Percentiles rank a stretch among this genome's conserved stretches.
Evolutionary conservation across 257 asterid species (phyloP).

Genomic region (Nicotiana obtusifolia): DNA sequence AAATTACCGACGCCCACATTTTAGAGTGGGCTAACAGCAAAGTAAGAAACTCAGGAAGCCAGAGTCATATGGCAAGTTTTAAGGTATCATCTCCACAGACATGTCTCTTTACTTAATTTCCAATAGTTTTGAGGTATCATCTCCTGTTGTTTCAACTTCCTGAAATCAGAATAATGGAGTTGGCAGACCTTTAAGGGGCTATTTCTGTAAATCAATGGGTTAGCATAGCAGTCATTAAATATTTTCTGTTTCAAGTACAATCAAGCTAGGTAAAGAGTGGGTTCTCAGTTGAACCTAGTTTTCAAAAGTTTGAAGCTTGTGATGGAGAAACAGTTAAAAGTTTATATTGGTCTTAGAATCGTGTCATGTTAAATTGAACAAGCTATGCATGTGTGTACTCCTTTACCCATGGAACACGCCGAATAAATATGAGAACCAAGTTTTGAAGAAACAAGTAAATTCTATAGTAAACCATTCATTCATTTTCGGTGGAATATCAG

Average conservation of each 20-base stretch:
- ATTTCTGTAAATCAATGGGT: background rate
- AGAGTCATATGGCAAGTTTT: conserved; percentile 62
- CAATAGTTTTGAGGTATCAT: conserved; percentile 18
- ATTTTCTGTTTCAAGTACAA: background rate
- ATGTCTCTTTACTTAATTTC: background rate
- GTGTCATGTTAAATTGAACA: background rate
- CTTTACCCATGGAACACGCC: background rate
- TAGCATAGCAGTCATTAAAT: background rate
- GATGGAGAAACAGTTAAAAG: background rate
- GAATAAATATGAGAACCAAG: background rate
- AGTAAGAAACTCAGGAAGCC: conserved; percentile 68
- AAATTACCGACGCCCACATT: conserved; percentile 71
- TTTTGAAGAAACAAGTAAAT: background rate
- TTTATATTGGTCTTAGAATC: background rate
- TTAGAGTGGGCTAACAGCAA: conserved; percentile 88
- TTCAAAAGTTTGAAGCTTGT: no score
- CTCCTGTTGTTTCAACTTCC: background rate
- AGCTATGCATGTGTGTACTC: background rate
- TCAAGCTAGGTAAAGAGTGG: background rate
- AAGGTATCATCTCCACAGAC: conserved; percentile 39
- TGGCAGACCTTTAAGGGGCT: background rate
- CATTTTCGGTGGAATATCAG: background rate
- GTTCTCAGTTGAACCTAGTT: background rate
- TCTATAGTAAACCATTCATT: background rate
- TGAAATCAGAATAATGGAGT: background rate